Conservation (phyloP, 1,139 yeast genomes). For the Taiozyma onychis region DNA sequence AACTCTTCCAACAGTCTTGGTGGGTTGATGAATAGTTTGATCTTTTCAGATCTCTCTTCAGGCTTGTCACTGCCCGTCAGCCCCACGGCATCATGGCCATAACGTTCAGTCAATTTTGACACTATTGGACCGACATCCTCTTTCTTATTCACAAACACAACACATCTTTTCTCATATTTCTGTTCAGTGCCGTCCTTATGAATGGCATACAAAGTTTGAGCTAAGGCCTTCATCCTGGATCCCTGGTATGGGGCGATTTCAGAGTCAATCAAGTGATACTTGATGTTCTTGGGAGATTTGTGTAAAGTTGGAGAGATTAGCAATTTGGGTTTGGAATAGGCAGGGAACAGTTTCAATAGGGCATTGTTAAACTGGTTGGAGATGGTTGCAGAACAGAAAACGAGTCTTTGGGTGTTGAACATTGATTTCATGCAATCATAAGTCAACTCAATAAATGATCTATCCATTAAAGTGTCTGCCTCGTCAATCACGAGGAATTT, state of each 20-base stretch:
- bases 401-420: slow-evolving; percentile 52
- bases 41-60: slow-evolving; percentile 49
- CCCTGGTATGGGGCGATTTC: slow-evolving; percentile 73
- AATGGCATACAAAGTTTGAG: slow-evolving; percentile 84
- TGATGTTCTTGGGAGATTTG: slow-evolving; percentile 69
- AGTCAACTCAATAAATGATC: slow-evolving; percentile 71
- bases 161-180: slow-evolving; percentile 71
- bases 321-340: slow-evolving; percentile 47
- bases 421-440: slow-evolving; percentile 48
- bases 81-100: slow-evolving; percentile 57
- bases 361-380: slow-evolving; percentile 72
- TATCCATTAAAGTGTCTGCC: slow-evolving; percentile 89
- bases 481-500: slow-evolving; percentile 80
- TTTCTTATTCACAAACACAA: slow-evolving; percentile 80
- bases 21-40: slow-evolving; percentile 59
- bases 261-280: slow-evolving; percentile 72
- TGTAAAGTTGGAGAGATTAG: slow-evolving; percentile 81
- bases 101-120: slow-evolving; percentile 42
- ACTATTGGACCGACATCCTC: slow-evolving; percentile 54
- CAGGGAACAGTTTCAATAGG: slow-evolving; percentile 58
- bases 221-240: slow-evolving; percentile 75
- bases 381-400: slow-evolving; percentile 87
- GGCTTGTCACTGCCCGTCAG: slow-evolving; percentile 61
- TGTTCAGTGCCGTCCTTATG: slow-evolving; percentile 78
- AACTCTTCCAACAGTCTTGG: slow-evolving; percentile 33